These are phyloP conservation scores for Stephania cephalantha DNA, from an alignment of 164 flowering plant species.

Conservation along the genomic window DNA sequence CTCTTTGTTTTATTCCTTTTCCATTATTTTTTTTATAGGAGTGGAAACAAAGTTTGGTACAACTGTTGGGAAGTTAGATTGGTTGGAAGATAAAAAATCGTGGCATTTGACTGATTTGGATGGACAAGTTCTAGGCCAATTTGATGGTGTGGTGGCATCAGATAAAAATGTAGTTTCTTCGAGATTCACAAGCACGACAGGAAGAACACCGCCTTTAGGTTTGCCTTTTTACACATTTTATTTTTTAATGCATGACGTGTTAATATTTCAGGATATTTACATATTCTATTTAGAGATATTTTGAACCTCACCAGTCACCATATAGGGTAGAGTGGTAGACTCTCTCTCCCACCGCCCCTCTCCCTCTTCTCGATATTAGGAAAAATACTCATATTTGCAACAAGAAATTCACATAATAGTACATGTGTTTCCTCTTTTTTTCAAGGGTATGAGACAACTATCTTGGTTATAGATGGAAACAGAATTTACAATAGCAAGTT, in stretches of 20 bases:
- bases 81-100: constrained; percentile 43
- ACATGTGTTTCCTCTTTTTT: no score
- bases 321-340: no score
- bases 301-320: background rate
- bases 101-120: constrained; percentile 58
- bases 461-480: no score
- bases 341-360: no score
- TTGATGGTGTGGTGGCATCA: constrained; percentile 65
- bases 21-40: constrained; percentile 30
- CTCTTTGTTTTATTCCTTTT: background rate
- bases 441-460: no score
- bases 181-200: constrained; percentile 43
- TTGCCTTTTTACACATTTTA: background rate
- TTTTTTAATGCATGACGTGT: background rate
- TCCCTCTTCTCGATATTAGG: no score
- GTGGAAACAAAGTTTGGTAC: constrained; percentile 58
- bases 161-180: constrained; percentile 59
- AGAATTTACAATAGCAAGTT: no score
- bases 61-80: constrained; percentile 59
- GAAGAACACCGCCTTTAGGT: constrained; percentile 68
- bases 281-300: no score
- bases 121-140: constrained; percentile 61
- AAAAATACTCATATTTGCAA: no score
- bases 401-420: no score
- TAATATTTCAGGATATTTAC: background rate